These are phyloP conservation scores for Calonectria pauciramosa DNA, from an alignment of 2,329 filamentous ascomycete genomes.

Conservation along the genomic window DNA sequence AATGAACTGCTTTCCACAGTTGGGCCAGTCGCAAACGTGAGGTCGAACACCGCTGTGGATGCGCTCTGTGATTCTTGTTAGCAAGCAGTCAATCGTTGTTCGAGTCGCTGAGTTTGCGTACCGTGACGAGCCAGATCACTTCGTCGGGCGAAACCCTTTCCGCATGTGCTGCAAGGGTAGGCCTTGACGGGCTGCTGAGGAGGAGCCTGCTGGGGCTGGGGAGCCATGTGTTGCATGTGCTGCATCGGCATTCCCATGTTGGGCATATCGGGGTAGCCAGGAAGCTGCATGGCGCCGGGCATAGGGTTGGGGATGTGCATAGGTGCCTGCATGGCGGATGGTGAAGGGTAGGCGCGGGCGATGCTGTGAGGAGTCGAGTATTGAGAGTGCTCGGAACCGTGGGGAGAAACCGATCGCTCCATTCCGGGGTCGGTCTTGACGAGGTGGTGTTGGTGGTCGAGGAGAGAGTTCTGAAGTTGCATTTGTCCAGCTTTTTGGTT, in stretches of 20 bases:
- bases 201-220: conserved; percentile 50
- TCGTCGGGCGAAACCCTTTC: conserved; percentile 91
- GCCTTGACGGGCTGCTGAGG: conserved; percentile 69
- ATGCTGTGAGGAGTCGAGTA: conserved; percentile 65
- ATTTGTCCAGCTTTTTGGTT: conserved; percentile 61
- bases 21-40: conserved; percentile 90
- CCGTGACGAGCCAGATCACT: conserved; percentile 96
- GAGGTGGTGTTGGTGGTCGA: conserved; percentile 51
- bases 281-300: conserved; percentile 58
- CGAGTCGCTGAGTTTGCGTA: conserved; percentile 62
- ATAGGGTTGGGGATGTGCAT: conserved; percentile 62
- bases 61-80: conserved; percentile 76
- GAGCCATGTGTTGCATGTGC: conserved; percentile 53
- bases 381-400: conserved; percentile 71
- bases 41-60: conserved; percentile 94
- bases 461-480: conserved; percentile 50
- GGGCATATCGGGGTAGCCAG: conserved; percentile 59
- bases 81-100: conserved; percentile 13
- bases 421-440: conserved; percentile 57
- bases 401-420: conserved; percentile 70
- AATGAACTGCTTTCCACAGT: conserved; percentile 96
- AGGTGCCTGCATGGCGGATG: conserved; percentile 64
- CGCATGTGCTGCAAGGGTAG: conserved; percentile 90
- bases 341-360: conserved; percentile 66
- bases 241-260: conserved; percentile 57